Evolutionary conservation across 257 asterid species (phyloP).

Genomic region (Cinchona pubescens): DNA sequence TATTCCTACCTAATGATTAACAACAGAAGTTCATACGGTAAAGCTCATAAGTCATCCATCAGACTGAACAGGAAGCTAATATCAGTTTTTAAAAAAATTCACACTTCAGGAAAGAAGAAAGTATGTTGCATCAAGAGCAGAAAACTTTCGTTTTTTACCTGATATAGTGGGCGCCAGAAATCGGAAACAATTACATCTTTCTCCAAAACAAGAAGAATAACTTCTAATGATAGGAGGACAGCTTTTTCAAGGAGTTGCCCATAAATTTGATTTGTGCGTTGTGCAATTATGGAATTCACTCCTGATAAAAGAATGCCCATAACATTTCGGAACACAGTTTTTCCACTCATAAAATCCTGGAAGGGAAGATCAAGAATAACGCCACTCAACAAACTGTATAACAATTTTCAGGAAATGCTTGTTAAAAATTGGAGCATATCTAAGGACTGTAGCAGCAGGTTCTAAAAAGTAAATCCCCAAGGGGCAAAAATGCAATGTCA

Average conservation of each 20-base stretch:
- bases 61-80: background rate
- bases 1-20: background rate
- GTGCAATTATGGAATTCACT: constrained; percentile 60
- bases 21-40: background rate
- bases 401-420: background rate
- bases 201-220: constrained; percentile 75
- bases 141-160: constrained; percentile 41
- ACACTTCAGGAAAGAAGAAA: background rate
- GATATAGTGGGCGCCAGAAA: constrained; percentile 86
- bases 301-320: constrained; percentile 81
- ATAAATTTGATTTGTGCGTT: constrained; percentile 68
- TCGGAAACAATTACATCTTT: constrained; percentile 71
- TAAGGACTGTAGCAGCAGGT: background rate
- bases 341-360: constrained; percentile 98
- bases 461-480: background rate
- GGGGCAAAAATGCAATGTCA: background rate
- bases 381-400: constrained; percentile 6
- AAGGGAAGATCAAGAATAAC: constrained; percentile 20
- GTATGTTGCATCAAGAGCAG: constrained; percentile 10
- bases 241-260: constrained; percentile 83
- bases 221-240: constrained; percentile 75
- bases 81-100: background rate
- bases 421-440: background rate
- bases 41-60: background rate
- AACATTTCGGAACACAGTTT: constrained; percentile 71